Evolutionary conservation across 2,329 filamentous ascomycete species (phyloP), one percentile per base, ranked within the genome.

Genomic region (Hypomyces rosellus): DNA sequence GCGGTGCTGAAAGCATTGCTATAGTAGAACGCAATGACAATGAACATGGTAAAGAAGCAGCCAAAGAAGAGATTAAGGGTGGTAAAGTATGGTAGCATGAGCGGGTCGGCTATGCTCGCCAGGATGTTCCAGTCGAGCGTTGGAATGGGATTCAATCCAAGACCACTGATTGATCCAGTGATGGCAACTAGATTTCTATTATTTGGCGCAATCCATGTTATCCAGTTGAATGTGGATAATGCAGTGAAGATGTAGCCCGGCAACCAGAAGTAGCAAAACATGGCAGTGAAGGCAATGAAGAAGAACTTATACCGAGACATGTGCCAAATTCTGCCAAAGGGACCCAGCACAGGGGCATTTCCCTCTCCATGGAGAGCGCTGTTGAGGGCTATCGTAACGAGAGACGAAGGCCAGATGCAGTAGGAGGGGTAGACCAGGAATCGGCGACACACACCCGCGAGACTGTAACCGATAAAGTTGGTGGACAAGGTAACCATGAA

Each of bases 181-280:
- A 75, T 60, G 12, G 67, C 65, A 39, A 64, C 67, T 45, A 74
- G 59, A 15, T 61, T 63, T 34, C 67, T 60, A 51, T 74, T 74
- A 12, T 65, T 54, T 0, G 76, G 76, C 0, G 71, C 64, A 48
- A 81, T 80, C 77, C 77, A 81, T 0, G 74, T 73, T 53, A 80
- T 71, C 75, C 76, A 81, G 62, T 70, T 76, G 61, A 81, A 80
- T 30, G 68, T 61, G 4, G 68, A 63, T 22, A 80, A 56, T 13
- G 72, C 74, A 5, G 63, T 64, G 57, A 77, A 78, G 36, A 79
- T 62, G 55, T 69, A 77, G 49, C 72, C 69, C 1, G 76, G 76
- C 46, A 80, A 70, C 74, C 74, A 78, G 59, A 75, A 79, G 60
- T 74, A 79, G 13, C 75, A 52, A 46, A 78, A 78, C 70, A 76